Evolutionary conservation across 345 rosid genomes (phyloP).

Genomic region (Arabis alpina): DNA sequence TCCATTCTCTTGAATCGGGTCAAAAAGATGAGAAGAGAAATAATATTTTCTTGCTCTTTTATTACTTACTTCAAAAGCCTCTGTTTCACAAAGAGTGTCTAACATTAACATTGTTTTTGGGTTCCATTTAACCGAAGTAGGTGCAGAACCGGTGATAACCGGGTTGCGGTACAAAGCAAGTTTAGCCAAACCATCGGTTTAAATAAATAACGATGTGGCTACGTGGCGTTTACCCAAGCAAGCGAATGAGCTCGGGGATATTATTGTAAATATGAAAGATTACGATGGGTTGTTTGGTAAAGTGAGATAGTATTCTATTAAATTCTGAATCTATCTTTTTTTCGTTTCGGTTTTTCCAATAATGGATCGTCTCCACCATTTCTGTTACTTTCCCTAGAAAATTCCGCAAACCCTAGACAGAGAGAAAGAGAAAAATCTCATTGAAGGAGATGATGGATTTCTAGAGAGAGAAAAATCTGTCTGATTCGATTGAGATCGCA

Average conservation of each 20-base stretch:
- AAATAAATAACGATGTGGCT: no score
- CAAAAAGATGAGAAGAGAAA: no score
- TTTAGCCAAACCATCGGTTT: no score
- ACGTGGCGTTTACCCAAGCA: no score
- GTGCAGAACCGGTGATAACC: no score
- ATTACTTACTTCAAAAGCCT: no score
- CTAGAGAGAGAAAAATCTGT: constrained; percentile 11
- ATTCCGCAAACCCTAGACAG: constrained; percentile 40
- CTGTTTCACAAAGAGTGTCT: no score
- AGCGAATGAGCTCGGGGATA: constrained; percentile 1
- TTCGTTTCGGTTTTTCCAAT: constrained; percentile 36
- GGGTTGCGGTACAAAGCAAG: no score
- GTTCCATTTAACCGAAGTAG: no score
- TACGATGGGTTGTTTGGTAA: background rate
- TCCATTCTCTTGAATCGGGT: constrained; percentile 29
- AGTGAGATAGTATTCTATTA: constrained; percentile 18
- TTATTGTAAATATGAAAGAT: constrained; percentile 1
- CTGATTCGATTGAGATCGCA: constrained; percentile 24
- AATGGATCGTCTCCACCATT: constrained; percentile 38
- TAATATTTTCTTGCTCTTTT: no score
- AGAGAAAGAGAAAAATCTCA: constrained; percentile 8
- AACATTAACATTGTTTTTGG: no score
- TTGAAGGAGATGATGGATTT: constrained; percentile 11
- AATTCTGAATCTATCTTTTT: constrained; percentile 13
- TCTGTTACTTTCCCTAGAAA: constrained; percentile 38